These are phyloP conservation scores for Phytophthora aleatoria DNA, from an alignment of 352 stramenopile genomes.

Conservation along the genomic window DNA sequence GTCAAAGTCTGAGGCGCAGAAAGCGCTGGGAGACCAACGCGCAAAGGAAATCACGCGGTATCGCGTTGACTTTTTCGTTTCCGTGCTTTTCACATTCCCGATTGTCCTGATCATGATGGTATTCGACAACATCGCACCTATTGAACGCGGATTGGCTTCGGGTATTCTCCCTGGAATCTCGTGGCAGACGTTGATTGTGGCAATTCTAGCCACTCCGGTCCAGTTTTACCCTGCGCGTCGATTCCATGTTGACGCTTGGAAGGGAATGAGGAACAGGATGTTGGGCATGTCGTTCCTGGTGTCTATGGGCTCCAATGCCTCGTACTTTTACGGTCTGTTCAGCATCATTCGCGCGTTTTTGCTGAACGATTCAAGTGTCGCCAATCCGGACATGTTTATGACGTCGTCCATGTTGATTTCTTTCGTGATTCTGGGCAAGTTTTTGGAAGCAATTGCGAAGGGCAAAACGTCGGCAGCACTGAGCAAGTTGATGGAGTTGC, in stretches of 20 bases:
- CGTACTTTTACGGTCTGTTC: constrained; percentile 96
- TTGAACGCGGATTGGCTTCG: constrained; percentile 56
- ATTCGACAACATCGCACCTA: constrained; percentile 70
- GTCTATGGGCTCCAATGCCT: constrained; percentile 95
- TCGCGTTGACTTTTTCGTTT: constrained; percentile 84
- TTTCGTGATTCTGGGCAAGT: constrained; percentile 99
- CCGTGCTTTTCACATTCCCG: constrained; percentile 93
- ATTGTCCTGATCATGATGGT: constrained; percentile 94
- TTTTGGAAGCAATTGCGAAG: constrained; percentile 94
- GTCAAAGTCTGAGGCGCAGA: constrained; percentile 67
- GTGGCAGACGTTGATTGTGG: constrained; percentile 79
- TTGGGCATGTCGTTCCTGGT: constrained; percentile 98
- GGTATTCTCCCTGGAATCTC: constrained; percentile 64
- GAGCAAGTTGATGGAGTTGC: constrained; percentile 95
- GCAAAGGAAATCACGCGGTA: constrained; percentile 82
- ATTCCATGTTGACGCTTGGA: constrained; percentile 96
- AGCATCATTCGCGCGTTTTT: constrained; percentile 79
- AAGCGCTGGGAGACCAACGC: constrained; percentile 83
- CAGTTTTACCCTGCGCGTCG: constrained; percentile 93
- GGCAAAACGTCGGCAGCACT: constrained; percentile 95
- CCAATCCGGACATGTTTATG: constrained; percentile 95
- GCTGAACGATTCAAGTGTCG: constrained; percentile 68
- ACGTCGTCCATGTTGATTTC: constrained; percentile 97
- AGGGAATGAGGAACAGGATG: constrained; percentile 88
- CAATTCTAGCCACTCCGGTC: constrained; percentile 92